A percentile compares a stretch with the other conserved stretches of the same genome.
Evolutionary conservation across 2,329 filamentous ascomycete species (phyloP).

Genomic region (Phoma herbarum): DNA sequence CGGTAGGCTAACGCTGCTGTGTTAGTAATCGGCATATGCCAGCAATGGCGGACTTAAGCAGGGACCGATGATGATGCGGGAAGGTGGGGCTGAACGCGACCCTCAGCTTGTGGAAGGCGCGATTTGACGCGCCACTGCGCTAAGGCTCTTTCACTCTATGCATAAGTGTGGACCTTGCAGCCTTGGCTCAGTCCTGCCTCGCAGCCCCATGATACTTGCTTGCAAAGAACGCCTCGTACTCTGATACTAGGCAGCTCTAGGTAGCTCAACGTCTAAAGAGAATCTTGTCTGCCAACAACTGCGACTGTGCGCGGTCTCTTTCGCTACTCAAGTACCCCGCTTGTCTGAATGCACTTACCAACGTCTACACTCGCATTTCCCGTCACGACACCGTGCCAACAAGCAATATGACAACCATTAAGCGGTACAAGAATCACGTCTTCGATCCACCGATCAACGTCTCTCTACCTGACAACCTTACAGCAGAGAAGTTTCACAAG

Average conservation of each 20-base stretch:
- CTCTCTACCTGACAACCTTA: constrained; percentile 55
- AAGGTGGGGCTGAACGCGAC: constrained; percentile 19
- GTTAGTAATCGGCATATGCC: constrained; percentile 5
- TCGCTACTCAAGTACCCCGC: neutral
- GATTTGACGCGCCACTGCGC: no score
- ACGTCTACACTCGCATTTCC: neutral
- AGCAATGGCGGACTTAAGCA: constrained; percentile 14
- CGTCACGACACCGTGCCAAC: neutral
- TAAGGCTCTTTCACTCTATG: constrained; percentile 1
- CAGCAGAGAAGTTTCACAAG: constrained; percentile 40
- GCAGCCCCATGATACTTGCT: neutral
- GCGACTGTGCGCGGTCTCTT: neutral
- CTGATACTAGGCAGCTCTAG: neutral
- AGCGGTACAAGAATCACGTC: constrained; percentile 20
- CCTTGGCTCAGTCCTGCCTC: neutral
- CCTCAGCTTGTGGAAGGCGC: constrained; percentile 3
- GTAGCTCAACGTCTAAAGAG: neutral
- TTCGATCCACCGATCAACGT: constrained; percentile 51
- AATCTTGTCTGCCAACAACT: neutral
- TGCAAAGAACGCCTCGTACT: neutral
- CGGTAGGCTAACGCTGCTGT: neutral
- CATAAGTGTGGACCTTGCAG: neutral
- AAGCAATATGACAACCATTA: constrained; percentile 6
- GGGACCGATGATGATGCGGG: constrained; percentile 4
- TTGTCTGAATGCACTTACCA: neutral